Base-by-base conservation (phyloP, 495 filamentous ascomycete genomes). In the Penicillium ucsense region DNA sequence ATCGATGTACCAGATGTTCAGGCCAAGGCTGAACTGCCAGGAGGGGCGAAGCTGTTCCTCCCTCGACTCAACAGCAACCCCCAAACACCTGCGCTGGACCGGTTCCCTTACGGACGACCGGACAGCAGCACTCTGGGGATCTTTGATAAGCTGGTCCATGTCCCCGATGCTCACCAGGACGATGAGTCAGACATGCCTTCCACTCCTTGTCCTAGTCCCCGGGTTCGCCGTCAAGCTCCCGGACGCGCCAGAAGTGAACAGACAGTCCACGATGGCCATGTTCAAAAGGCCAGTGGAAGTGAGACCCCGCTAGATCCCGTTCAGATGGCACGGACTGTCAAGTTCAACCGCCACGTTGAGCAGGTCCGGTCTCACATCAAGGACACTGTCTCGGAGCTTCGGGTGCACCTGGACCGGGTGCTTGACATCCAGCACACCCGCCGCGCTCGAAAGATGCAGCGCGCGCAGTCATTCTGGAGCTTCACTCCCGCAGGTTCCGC, bases 391-490 rank as follows among this genome's bases (percentile, higher is more conserved):
- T 20, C 50, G 0, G 31, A 49, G 0, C 50, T 70, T 30, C 47
- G 55, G 7, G 11, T 41, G 0, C 48, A 63, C 3, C 60, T 68
- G 10, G 49, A 55, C 4, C 48, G 62, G 6, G 52, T 64, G 8
- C 35, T 41, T 3, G 45, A 59, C 8, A n/a, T 65, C 3, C 67
- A 69, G 44, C 46, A 54, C 2, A 28, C 53, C 4, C 67, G 54
- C n/a, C 50, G 55, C 9, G 37, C 51, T 2, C 61, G 55, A 33
- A 48, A 47, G 7, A 41, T 65, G 33, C 49, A 46, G 1, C 67
- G 62, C 3, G 59, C 59, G 6, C 51, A 50, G 0, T 73, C 68
- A 0, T 72, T 71, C 47, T 73, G 70, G 70, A 70, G 53, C 31
- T 73, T 73, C 43, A 53, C 54, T 33, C 57, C 58, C 7, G 32